These are phyloP conservation scores for Skeletonema potamos DNA, from an alignment of 108 stramenopile genomes.

Conservation along the genomic window DNA sequence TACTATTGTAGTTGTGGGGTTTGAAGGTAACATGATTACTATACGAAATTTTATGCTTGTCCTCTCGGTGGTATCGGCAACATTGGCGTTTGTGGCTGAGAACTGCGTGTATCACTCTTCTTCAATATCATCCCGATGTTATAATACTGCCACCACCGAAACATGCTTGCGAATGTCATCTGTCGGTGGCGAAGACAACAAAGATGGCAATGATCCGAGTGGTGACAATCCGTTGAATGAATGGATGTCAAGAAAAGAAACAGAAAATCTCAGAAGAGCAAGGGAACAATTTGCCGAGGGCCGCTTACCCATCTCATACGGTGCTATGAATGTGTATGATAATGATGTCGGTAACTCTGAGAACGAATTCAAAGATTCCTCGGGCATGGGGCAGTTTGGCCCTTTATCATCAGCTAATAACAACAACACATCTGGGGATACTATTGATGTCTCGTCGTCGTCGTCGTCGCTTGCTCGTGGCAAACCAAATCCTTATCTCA, in stretches of 20 bases:
- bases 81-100: slow-evolving; percentile 1
- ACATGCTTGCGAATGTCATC: slow-evolving; percentile 5
- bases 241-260: slow-evolving; percentile 30
- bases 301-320: slow-evolving; percentile 34
- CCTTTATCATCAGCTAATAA: not conserved
- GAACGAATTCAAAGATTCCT: not conserved
- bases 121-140: not conserved
- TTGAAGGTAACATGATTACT: not conserved
- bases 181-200: slow-evolving; percentile 13
- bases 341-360: not conserved
- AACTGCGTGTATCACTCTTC: not conserved
- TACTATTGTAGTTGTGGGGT: not conserved
- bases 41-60: not conserved
- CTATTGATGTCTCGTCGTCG: not conserved
- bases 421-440: not conserved
- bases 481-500: slow-evolving; percentile 70
- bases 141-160: not conserved
- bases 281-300: slow-evolving; percentile 28
- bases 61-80: not conserved
- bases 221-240: slow-evolving; percentile 34
- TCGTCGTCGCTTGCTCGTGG: not conserved
- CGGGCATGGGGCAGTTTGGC: not conserved
- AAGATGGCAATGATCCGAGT: not conserved
- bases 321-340: slow-evolving; percentile 27
- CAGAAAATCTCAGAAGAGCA: slow-evolving; percentile 2